Conservation (phyloP, 2,329 filamentous ascomycete species). For the Myriosclerotinia duriaeana region DNA sequence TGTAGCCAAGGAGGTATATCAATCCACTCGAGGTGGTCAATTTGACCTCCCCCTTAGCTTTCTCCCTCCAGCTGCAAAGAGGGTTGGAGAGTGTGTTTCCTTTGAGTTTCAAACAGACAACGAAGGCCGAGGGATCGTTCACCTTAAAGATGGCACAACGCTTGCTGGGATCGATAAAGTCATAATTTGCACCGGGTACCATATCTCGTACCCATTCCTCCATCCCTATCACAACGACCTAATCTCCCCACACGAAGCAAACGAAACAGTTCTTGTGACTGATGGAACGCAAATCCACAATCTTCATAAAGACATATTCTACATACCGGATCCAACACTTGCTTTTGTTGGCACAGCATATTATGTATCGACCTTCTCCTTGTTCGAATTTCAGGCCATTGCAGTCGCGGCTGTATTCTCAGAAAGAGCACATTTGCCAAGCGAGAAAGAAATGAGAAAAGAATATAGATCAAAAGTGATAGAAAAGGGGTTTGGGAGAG, state of each 20-base stretch:
- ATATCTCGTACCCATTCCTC: conserved; percentile 66
- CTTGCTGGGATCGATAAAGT: conserved; percentile 60
- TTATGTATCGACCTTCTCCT: conserved; percentile 50
- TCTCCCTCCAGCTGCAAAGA: conserved; percentile 28
- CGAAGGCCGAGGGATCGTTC: conserved; percentile 51
- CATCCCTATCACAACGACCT: conserved; percentile 47
- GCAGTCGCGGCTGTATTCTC: conserved; percentile 46
- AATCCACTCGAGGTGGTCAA: conserved; percentile 32
- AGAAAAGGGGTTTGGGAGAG: conserved; percentile 23
- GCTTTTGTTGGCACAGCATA: conserved; percentile 50
- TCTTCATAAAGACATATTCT: conserved; percentile 53
- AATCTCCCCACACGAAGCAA: conserved; percentile 47
- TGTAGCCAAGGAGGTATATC: conserved; percentile 36
- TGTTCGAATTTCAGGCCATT: conserved; percentile 53
- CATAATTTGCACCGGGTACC: conserved; percentile 67
- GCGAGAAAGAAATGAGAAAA: conserved; percentile 14
- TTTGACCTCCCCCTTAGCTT: conserved; percentile 33
- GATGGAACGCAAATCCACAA: conserved; percentile 46
- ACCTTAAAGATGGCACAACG: conserved; percentile 52
- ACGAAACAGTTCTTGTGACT: conserved; percentile 57
- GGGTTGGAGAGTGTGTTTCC: conserved; percentile 31
- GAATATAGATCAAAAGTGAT: conserved; percentile 18
- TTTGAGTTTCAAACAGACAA: conserved; percentile 26
- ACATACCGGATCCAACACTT: conserved; percentile 50
- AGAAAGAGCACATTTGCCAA: conserved; percentile 44